Base-by-base conservation (phyloP, 176 grass and related monocot genomes). In the Carex myosuroides region DNA sequence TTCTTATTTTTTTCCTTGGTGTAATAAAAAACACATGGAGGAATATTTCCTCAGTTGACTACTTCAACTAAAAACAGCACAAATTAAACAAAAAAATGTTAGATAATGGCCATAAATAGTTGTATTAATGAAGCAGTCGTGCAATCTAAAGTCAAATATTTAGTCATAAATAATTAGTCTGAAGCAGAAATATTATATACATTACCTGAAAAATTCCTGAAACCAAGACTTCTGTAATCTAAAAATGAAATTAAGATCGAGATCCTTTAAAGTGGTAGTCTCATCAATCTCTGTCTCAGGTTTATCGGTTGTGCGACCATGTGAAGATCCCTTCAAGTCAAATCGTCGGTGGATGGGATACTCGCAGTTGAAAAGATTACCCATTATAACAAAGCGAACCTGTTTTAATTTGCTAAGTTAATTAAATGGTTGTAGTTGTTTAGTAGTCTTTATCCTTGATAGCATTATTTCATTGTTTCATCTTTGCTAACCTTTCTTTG, bases 321-420 rank as follows among this genome's bases (percentile, higher is more conserved):
- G 94, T 41, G 94, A 93, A 44, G 94, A 97, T 37, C 94, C 91
- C 84, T 97, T 97, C 48, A 97, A 67, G 78, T 93, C 93, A 5
- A 97, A 93, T 74, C 89, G 94, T 44, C 94, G 83, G 56, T 97
- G 87, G 39, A 97, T 93, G 2, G 84, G 22, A 59, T 87, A 88
- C 62, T 88, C 81, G 7, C 87, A 88, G 76, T 87, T 88, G 60
- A 97, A 93, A 42, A 97, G 89, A 64, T 97, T 97, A 9, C 94
- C 94, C 91, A 97, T 97, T 84, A 97, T 97, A 26, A 97, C 91
- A 87, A 97, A 97, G 1, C 91, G 91, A 83, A 93, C 91, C 94
- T 97, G 78, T 59, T 50, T 82, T n/a, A 68, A 60, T 12, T 32
- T 24, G 13, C 37, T 22, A 13, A 26, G 70, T 50, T 73, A 72